A percentile compares a stretch with the other conserved stretches of the same genome.
These are phyloP conservation scores for Salix arbutifolia DNA, from an alignment of 345 rosid species.

Conservation along the genomic window DNA sequence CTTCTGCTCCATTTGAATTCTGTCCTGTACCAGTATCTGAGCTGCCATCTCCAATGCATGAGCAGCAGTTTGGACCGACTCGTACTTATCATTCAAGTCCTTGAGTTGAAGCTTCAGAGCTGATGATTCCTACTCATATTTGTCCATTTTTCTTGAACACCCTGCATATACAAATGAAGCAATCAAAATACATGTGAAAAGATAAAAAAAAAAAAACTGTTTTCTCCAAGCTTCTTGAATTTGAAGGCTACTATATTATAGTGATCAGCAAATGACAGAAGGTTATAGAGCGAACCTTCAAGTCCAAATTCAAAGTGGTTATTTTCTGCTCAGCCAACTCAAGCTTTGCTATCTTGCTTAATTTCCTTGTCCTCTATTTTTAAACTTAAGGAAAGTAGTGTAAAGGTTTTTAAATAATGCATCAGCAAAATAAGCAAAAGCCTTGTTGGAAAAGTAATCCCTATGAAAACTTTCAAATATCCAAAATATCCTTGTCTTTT, in stretches of 20 bases:
- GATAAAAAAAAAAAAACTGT: neutral
- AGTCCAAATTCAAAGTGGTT: conserved; percentile 20
- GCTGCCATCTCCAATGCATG: conserved; percentile 29
- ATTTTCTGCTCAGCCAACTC: conserved; percentile 27
- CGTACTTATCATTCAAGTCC: conserved; percentile 26
- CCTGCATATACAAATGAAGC: conserved; percentile 19
- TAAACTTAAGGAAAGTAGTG: neutral
- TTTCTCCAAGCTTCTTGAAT: neutral
- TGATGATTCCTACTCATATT: conserved; percentile 25
- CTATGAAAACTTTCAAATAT: too few species aligned
- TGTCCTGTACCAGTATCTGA: conserved; percentile 20
- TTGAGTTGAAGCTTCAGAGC: conserved; percentile 31
- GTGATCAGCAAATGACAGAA: neutral
- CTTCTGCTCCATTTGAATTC: conserved; percentile 33
- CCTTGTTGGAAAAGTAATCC: neutral
- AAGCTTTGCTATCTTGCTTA: conserved; percentile 28
- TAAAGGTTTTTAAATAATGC: neutral
- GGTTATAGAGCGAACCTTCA: conserved; percentile 27
- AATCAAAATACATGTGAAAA: neutral
- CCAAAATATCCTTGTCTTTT: too few species aligned
- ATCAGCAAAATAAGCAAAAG: neutral
- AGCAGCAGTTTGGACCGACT: conserved; percentile 14
- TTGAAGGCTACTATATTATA: neutral
- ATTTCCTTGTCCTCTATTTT: conserved; percentile 32
- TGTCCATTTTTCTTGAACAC: conserved; percentile 28